Base-by-base conservation (phyloP, 2,329 filamentous ascomycete species). In the Apiospora koreana region DNA sequence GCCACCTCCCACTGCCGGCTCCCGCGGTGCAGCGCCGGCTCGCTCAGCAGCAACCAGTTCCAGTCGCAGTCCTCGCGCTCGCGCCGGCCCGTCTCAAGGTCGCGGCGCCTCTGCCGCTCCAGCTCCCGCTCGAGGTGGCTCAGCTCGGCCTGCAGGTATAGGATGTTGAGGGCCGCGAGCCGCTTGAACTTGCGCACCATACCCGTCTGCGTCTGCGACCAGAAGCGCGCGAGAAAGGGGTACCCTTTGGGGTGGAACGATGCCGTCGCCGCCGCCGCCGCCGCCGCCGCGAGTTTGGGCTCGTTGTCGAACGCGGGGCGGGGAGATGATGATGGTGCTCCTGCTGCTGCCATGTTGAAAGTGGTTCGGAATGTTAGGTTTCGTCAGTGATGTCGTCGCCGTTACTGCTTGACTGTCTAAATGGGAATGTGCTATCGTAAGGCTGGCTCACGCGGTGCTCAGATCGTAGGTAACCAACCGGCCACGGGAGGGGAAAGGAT, bases 101-200 rank as follows among this genome's bases (percentile, higher is more conserved):
- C 66, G 35, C 66, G 45, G 9, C 31, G 66, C 43, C 66, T 45
- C 31, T 68, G 58, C 31, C 31, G 38, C 42, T 46, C 35, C 25
- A 70, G 45, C 6, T 68, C 50, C 10, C 41, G 28, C 38, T 70
- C 69, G 18, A 68, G 69, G 41, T 70, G 54, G 38, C 65, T 68
- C 45, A 70, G 58, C 42, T 70, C 69, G 21, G 69, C 69, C 28
- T 70, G 66, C 58, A 70, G 50, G 41, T 68, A 68, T 23, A 70
- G 21, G 7, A 70, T 54, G 45, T 70, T 70, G 21, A 70, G 66
- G 23, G 58, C 23, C 9, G 69, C 69, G 23, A 70, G 69, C n/a
- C 50, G 66, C 23, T 65, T 65, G 67, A 68, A 70, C 25, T 65
- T 45, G 41, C 69, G 50, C 21, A 35, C 43, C 18, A 70, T 54